Base-by-base conservation (phyloP, 805 yeast species). In the Candida alai region DNA sequence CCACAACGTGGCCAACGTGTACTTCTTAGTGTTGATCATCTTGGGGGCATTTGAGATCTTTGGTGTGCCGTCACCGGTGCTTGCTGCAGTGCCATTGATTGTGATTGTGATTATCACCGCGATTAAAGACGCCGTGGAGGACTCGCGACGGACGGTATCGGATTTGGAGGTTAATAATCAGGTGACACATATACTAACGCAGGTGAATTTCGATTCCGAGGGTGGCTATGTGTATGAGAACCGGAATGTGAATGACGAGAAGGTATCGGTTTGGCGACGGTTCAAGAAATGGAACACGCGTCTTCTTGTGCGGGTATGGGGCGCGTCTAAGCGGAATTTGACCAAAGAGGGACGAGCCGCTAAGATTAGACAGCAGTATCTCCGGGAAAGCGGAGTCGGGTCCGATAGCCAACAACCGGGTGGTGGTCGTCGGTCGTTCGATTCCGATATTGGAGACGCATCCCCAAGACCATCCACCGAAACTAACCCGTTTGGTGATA, bases 1-100 rank as follows among this genome's bases (percentile, higher is more conserved):
- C 10, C 77, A 74, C 46, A 90, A 89, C 56, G 76, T 89, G 42
- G 98, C 98, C 28, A 90, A 90, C 60, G 65, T 86, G 32, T 90
- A 88, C 65, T 90, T 90, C 71, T 64, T 90, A 48, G 64, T 78
- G 22, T 67, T 86, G 61, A 81, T 81, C 50, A 80, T 90, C 44
- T 61, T 90, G 42, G 96, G 96, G 40, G 84, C 75, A 2, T 82
- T 83, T 54, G 67, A 70, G 33, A 79, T 84, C 24, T 84, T 84
- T 55, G 94, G 94, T 53, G 94, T 84, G 19, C 82, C 88, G 3
- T 76, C 72, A 39, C 94, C 94, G 1, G 85, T 77, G 2, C 52
- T 84, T 31, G 71, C 84, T 7, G 79, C 84, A 5, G 90, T 82
- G 19, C 94, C 94, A 2, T 69, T 84, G 53, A 78, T 84, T 56